Evolutionary conservation across 805 yeast species (phyloP).

Genomic region (Candida alai): DNA sequence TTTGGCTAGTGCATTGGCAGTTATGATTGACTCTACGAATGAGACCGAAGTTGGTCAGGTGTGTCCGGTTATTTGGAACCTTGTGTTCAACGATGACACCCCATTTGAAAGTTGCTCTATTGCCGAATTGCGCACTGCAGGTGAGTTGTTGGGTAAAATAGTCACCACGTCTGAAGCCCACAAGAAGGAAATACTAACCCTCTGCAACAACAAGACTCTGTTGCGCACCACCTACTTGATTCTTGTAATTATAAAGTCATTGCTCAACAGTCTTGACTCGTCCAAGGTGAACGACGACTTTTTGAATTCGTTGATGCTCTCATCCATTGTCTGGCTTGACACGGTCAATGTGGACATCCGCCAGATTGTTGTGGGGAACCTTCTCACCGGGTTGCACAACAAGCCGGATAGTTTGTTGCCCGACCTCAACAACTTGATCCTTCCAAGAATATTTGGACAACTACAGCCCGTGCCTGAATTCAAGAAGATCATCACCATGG

Average conservation of each 20-base stretch:
- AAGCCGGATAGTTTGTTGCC: constrained; percentile 46
- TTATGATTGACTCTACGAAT: constrained; percentile 8
- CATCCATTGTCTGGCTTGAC: constrained; percentile 20
- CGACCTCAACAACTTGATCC: constrained; percentile 36
- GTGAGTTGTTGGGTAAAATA: constrained; percentile 33
- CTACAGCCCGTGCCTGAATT: constrained; percentile 52
- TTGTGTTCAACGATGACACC: constrained; percentile 12
- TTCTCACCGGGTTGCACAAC: constrained; percentile 58
- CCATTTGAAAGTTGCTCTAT: constrained; percentile 16
- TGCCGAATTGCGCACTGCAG: constrained; percentile 30
- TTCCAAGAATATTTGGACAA: constrained; percentile 53
- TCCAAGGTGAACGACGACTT: constrained; percentile 10
- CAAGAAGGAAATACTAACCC: constrained; percentile 10
- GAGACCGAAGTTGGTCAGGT: constrained; percentile 11
- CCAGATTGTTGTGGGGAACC: constrained; percentile 52
- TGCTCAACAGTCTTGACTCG: constrained; percentile 18
- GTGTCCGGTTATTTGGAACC: constrained; percentile 21
- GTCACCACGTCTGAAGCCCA: constrained; percentile 5
- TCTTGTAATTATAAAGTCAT: constrained; percentile 32
- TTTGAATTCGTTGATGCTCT: constrained; percentile 13
- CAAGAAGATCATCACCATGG: constrained; percentile 70
- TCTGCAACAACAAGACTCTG: constrained; percentile 7
- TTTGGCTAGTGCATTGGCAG: constrained; percentile 9
- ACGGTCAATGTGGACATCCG: constrained; percentile 48
- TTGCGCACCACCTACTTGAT: constrained; percentile 23